phyloP scores from a whole-genome alignment of 805 yeast genomes.

The Debaryomyces castellii region DNA sequence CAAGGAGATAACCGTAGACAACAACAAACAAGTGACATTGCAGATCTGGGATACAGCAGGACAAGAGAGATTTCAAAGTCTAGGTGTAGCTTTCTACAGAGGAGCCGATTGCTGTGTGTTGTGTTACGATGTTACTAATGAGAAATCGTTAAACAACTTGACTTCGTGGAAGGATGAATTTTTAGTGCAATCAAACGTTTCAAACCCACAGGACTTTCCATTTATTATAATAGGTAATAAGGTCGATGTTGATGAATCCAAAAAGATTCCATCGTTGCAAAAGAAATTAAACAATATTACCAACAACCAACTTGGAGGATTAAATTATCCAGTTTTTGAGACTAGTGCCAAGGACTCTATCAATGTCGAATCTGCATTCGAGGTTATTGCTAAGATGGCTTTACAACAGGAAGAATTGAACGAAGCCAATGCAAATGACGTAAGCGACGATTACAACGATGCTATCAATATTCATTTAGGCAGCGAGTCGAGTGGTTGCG shows the following conservation, averaged over 20 bases:
- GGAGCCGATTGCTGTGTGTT: slow-evolving; percentile 98
- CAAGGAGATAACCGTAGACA: slow-evolving; percentile 81
- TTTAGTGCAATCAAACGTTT: slow-evolving; percentile 86
- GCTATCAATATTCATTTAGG: slow-evolving; percentile 94
- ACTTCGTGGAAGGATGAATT: slow-evolving; percentile 95
- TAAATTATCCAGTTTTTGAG: slow-evolving; percentile 80
- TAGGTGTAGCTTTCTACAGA: slow-evolving; percentile 95
- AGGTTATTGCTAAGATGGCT: slow-evolving; percentile 93
- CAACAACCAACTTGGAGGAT: slow-evolving; percentile 55
- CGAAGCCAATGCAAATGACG: slow-evolving; percentile 64
- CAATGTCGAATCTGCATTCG: slow-evolving; percentile 93
- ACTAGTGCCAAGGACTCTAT: slow-evolving; percentile 98
- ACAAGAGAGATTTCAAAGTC: slow-evolving; percentile 93
- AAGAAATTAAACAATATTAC: slow-evolving; percentile 51
- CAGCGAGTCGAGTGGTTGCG: slow-evolving; percentile 73
- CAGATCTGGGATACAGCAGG: slow-evolving; percentile 99
- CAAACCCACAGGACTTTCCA: slow-evolving; percentile 93
- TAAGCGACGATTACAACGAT: slow-evolving; percentile 84
- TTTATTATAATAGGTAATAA: slow-evolving; percentile 94
- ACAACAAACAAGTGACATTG: slow-evolving; percentile 64
- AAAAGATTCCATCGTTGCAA: slow-evolving; percentile 62
- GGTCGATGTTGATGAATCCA: slow-evolving; percentile 89
- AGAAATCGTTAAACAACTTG: slow-evolving; percentile 86
- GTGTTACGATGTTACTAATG: slow-evolving; percentile 93
- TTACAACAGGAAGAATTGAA: slow-evolving; percentile 91